phyloP scores from a whole-genome alignment of 495 filamentous ascomycete species.

The Antarctomyces pellizariae region DNA sequence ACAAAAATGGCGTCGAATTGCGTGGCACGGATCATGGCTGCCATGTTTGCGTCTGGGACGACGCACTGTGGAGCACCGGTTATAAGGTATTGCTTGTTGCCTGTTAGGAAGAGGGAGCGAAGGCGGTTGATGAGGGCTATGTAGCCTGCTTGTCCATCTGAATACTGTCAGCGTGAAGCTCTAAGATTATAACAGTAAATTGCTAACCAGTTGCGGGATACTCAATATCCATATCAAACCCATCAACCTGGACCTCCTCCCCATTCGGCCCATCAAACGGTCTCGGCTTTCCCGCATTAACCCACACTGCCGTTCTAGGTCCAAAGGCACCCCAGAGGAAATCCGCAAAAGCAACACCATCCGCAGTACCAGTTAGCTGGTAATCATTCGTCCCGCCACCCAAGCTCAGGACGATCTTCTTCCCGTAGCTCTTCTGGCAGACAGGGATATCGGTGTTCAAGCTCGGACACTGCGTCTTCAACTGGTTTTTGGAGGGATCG shows the following conservation, averaged over 20 bases:
- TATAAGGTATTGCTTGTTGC: slow-evolving; percentile 26
- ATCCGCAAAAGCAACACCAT: slow-evolving; percentile 34
- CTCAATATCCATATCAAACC: slow-evolving; percentile 37
- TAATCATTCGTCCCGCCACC: slow-evolving; percentile 21
- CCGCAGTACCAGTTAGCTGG: slow-evolving; percentile 15
- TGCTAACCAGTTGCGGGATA: slow-evolving; percentile 18
- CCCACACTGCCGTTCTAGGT: slow-evolving; percentile 20
- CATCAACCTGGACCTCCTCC: slow-evolving; percentile 21
- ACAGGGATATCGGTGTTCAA: slow-evolving; percentile 24
- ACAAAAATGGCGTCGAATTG: slow-evolving; percentile 39
- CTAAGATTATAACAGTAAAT: no score
- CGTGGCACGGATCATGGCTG: slow-evolving; percentile 23
- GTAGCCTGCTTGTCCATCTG: slow-evolving; percentile 17
- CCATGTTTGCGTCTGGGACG: slow-evolving; percentile 29
- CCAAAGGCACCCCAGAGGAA: slow-evolving; percentile 43
- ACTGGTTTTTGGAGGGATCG: slow-evolving; percentile 9
- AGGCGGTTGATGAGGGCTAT: slow-evolving; percentile 21
- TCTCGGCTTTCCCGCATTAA: slow-evolving; percentile 13
- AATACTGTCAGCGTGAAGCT: background rate
- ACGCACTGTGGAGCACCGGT: slow-evolving; percentile 33
- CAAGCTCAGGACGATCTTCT: slow-evolving; percentile 40
- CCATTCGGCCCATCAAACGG: slow-evolving; percentile 19
- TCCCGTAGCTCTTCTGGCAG: slow-evolving; percentile 23
- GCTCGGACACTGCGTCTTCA: slow-evolving; percentile 14
- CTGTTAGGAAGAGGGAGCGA: slow-evolving; percentile 21